A percentile compares a stretch with the other conserved stretches of the same genome.
phyloP scores from a whole-genome alignment of 805 yeast species.

The Teunomyces tritomae region DNA sequence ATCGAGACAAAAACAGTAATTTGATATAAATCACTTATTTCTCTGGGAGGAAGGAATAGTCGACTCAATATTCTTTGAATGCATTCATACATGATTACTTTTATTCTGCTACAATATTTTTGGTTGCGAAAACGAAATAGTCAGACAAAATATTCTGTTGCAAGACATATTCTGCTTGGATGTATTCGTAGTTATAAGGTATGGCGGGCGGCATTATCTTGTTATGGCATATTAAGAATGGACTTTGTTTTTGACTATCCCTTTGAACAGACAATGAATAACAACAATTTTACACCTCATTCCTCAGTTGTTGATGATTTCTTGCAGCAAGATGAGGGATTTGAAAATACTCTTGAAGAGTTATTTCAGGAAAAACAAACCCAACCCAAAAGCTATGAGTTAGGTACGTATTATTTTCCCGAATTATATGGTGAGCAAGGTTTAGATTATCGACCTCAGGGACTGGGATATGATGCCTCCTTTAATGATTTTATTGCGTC shows the following conservation, averaged over 20 bases:
- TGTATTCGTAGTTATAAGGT: background rate
- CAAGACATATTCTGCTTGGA: background rate
- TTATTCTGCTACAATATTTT: background rate
- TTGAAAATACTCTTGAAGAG: background rate
- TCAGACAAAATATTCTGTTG: background rate
- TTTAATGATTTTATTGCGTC: background rate
- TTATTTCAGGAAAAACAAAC: background rate
- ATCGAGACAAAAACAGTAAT: too few relatives aligned
- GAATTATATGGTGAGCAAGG: background rate
- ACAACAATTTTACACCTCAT: background rate
- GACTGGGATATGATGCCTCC: background rate
- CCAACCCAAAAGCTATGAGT: background rate
- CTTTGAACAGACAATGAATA: background rate
- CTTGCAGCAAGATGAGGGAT: background rate
- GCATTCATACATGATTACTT: background rate
- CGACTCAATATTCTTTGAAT: background rate
- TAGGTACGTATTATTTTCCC: background rate
- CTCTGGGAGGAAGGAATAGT: background rate
- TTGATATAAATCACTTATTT: too few relatives aligned
- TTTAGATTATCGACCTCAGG: background rate
- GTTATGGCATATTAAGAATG: slow-evolving; percentile 1
- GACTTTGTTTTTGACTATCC: background rate
- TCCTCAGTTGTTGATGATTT: background rate
- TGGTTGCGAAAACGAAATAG: slow-evolving; percentile 1
- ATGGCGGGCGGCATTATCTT: background rate